Evolutionary conservation across 2,329 filamentous ascomycete species (phyloP).

Genomic region (Trichoderma lentiforme): DNA sequence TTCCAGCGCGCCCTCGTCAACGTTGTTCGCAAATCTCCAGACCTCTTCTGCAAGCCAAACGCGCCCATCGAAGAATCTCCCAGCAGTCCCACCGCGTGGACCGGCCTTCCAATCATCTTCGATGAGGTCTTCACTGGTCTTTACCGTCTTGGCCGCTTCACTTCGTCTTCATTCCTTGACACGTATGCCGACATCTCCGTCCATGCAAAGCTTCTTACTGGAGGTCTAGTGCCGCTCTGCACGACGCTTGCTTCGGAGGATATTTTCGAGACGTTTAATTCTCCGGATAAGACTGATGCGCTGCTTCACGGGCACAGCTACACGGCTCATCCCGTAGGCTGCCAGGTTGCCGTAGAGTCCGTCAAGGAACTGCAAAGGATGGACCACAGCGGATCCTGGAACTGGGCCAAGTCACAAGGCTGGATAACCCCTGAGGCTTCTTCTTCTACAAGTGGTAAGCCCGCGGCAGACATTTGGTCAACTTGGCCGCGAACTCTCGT

Average conservation of each 20-base stretch:
- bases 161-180: conserved; percentile 65
- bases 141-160: conserved; percentile 73
- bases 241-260: conserved; percentile 70
- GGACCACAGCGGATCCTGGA: conserved; percentile 56
- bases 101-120: conserved; percentile 73
- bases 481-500: conserved; percentile 66
- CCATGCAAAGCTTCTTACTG: conserved; percentile 80
- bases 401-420: conserved; percentile 50
- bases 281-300: conserved; percentile 72
- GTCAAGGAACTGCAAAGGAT: conserved; percentile 58
- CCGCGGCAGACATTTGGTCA: conserved; percentile 52
- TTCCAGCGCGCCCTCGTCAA: conserved; percentile 72
- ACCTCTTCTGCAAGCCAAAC: conserved; percentile 47
- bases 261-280: conserved; percentile 69
- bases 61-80: conserved; percentile 9
- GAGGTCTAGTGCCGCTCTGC: conserved; percentile 73
- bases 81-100: conserved; percentile 49
- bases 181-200: conserved; percentile 71
- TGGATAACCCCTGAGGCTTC: conserved; percentile 19
- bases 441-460: background rate
- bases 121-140: conserved; percentile 88
- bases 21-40: conserved; percentile 58
- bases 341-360: conserved; percentile 69
- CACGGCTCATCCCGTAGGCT: conserved; percentile 79
- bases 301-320: conserved; percentile 84